Percentiles rank a stretch among this genome's conserved stretches.
Conservation (phyloP, 2,329 filamentous ascomycete genomes). For the Phialophora verrucosa region DNA sequence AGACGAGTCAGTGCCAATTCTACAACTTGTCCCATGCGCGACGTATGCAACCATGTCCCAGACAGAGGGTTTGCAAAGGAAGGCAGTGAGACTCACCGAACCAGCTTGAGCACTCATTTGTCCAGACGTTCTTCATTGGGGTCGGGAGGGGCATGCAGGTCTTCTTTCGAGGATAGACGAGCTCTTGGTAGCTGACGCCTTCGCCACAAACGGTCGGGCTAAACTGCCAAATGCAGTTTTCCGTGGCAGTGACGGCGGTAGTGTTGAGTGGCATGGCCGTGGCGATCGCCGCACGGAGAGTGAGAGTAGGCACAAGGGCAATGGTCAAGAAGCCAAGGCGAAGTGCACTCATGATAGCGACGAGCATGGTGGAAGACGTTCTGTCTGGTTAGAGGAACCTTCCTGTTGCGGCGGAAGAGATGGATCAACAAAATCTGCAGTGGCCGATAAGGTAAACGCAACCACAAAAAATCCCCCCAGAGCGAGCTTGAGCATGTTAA, state of each 20-base stretch:
- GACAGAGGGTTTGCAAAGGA: not conserved
- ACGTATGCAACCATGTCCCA: not conserved
- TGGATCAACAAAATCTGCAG: not conserved
- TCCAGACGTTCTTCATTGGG: slow-evolving; percentile 17
- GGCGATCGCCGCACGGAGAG: not conserved
- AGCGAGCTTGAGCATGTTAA: not conserved
- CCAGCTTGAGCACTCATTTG: slow-evolving; percentile 10
- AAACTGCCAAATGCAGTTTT: slow-evolving; percentile 13
- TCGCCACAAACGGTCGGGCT: slow-evolving; percentile 15
- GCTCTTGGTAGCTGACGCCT: slow-evolving; percentile 8
- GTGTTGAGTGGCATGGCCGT: slow-evolving; percentile 3
- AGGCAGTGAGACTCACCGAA: slow-evolving; percentile 3
- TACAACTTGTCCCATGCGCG: not conserved
- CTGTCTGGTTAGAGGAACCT: not conserved
- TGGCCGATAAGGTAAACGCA: not conserved
- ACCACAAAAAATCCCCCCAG: not conserved
- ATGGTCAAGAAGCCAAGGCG: not conserved
- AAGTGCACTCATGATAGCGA: not conserved
- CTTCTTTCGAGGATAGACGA: slow-evolving; percentile 11
- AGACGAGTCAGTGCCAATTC: not conserved
- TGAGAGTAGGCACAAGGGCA: not conserved
- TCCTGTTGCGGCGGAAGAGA: not conserved
- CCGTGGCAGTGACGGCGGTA: not conserved
- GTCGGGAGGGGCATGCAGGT: slow-evolving; percentile 8
- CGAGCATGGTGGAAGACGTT: not conserved